These are phyloP conservation scores for Calonectria pseudoturangicola DNA, from an alignment of 2,329 filamentous ascomycete genomes.

Conservation along the genomic window DNA sequence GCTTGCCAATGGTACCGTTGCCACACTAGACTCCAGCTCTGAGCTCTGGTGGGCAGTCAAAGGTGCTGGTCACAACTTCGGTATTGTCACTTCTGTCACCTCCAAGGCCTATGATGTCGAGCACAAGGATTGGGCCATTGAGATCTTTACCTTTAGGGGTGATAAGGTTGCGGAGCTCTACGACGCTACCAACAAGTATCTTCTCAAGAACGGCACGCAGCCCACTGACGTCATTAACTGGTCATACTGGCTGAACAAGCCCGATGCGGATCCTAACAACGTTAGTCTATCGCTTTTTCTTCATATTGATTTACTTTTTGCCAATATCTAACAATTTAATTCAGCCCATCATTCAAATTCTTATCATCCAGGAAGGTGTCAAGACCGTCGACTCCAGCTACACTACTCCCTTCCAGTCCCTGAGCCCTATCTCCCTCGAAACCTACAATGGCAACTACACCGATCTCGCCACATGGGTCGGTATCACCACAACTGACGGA, in stretches of 20 bases:
- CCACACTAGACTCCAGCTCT: conserved; percentile 47
- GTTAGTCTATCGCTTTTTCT: conserved; percentile 50
- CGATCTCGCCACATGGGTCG: conserved; percentile 49
- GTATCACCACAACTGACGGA: conserved; percentile 39
- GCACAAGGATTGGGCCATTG: conserved; percentile 51
- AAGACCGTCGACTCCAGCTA: conserved; percentile 62
- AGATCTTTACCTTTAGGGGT: conserved; percentile 66
- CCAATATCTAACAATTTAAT: neutral
- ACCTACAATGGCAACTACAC: conserved; percentile 50
- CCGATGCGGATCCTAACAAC: conserved; percentile 63
- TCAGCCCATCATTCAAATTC: conserved; percentile 65
- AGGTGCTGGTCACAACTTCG: conserved; percentile 60
- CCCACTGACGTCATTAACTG: conserved; percentile 68
- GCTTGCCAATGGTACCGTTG: conserved; percentile 54
- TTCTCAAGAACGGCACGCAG: conserved; percentile 63
- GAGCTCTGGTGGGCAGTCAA: conserved; percentile 61
- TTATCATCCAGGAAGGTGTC: conserved; percentile 66
- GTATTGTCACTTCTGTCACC: conserved; percentile 55
- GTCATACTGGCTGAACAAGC: conserved; percentile 67
- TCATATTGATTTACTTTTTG: neutral
- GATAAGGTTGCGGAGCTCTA: conserved; percentile 70
- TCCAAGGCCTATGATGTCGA: conserved; percentile 58
- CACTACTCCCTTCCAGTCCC: conserved; percentile 65
- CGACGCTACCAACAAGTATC: conserved; percentile 65
- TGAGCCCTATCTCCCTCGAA: conserved; percentile 61